phyloP scores from a whole-genome alignment of 805 yeast genomes.

The Kuraishia ogatae region DNA sequence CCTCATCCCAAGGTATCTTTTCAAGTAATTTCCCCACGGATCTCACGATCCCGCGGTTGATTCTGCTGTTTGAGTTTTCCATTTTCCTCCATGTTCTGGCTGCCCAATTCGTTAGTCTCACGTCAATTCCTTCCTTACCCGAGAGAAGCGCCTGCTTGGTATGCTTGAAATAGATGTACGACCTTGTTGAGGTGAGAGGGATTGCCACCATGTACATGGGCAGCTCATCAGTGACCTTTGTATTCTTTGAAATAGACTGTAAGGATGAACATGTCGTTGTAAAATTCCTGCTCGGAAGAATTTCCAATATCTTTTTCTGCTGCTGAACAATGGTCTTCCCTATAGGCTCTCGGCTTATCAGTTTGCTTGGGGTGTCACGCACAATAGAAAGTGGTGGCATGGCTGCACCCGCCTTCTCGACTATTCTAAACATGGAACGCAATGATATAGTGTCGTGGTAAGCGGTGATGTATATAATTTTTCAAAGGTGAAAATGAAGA shows the following conservation, averaged over 20 bases:
- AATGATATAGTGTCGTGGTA: no score
- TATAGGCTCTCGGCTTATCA: background rate
- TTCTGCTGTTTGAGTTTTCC: slow-evolving; percentile 39
- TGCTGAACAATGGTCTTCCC: background rate
- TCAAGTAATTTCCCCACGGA: slow-evolving; percentile 45
- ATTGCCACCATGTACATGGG: slow-evolving; percentile 58
- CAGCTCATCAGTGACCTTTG: slow-evolving; percentile 7
- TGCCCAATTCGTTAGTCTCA: slow-evolving; percentile 38
- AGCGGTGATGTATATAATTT: no score
- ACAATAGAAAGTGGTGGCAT: background rate
- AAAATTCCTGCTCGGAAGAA: background rate
- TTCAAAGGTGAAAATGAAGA: no score
- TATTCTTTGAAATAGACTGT: background rate
- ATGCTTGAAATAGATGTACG: slow-evolving; percentile 66
- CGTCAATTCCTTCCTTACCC: slow-evolving; percentile 26
- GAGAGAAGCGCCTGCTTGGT: slow-evolving; percentile 23
- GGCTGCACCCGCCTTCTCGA: background rate
- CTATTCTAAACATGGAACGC: background rate
- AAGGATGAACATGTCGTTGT: background rate
- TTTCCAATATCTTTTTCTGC: background rate
- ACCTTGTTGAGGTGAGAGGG: slow-evolving; percentile 57
- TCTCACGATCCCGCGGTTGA: slow-evolving; percentile 53
- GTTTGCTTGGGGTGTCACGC: background rate
- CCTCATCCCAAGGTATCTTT: slow-evolving; percentile 74
- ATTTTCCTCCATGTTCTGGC: slow-evolving; percentile 55